Base-by-base conservation (phyloP, 306 rosid species). In the Delonix regia region DNA sequence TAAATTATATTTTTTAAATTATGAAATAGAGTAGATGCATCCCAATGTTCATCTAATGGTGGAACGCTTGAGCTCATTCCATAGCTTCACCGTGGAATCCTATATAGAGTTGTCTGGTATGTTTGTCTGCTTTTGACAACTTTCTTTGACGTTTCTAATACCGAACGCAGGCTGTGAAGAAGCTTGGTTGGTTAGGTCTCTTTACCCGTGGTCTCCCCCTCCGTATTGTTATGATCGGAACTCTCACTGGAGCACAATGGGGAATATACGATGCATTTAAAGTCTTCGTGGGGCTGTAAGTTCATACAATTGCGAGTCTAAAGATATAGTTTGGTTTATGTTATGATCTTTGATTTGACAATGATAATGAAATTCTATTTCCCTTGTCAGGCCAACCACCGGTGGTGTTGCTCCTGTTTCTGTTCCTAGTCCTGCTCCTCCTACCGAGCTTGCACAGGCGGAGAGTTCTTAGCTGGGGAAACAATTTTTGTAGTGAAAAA, bases 191-290 rank as follows among this genome's bases (percentile, higher is more conserved):
- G 73, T 25, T 61, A 83, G 99, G 97, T 83, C 97, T 95, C 49
- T 89, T 86, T 38, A 93, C 99, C 55, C 93, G 99, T 70, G 99
- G 99, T 71, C 93, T 95, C 78, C 99, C 98, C 70, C 98, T 95
- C 63, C 98, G 99, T 78, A 95, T 95, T 80, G 92, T 89, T 73
- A 95, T 95, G 98, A 87, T 95, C 76, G 98, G 98, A 85, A 93
- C 98, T 67, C 98, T 95, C 30, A 95, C 99, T 3, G 99, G 98
- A 80, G 97, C 96, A 83, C 99, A 93, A 71, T 95, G 99, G 99
- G 99, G 91, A 64, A 86, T 93, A 85, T 93, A 95, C 12, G 99
- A 95, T 78, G 97, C 97, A 55, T 95, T 95, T 88, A 93, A 95
- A 88, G 97, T 95, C 80, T 93, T 51, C 9, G 98, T 91, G 18